Conservation (phyloP, 768 basidiomycete species). For the Tricholoma matsutake region DNA sequence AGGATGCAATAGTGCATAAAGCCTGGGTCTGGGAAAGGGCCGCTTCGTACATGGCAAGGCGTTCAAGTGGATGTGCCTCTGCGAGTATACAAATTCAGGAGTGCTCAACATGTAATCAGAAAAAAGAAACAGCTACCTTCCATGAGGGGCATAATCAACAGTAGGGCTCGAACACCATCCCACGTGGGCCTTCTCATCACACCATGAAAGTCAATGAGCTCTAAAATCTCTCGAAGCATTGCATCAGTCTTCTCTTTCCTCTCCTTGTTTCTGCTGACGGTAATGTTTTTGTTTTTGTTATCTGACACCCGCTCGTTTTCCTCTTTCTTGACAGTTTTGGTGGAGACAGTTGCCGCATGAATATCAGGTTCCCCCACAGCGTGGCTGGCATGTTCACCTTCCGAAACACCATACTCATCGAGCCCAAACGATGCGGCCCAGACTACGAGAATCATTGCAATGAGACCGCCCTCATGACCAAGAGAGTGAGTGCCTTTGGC, state of each 20-base stretch:
- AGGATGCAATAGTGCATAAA: constrained; percentile 57
- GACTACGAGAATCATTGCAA: constrained; percentile 76
- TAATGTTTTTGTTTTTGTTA: constrained; percentile 23
- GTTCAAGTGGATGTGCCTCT: constrained; percentile 48
- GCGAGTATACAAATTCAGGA: constrained; percentile 8
- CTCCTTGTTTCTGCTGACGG: constrained; percentile 32
- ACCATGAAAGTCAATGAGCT: constrained; percentile 76
- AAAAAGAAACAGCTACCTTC: constrained; percentile 50
- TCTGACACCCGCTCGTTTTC: constrained; percentile 5
- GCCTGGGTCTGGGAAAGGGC: constrained; percentile 80
- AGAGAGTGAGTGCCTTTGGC: constrained; percentile 59
- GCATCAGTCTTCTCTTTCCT: constrained; percentile 56
- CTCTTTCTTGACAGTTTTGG: constrained; percentile 4
- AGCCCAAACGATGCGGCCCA: constrained; percentile 92
- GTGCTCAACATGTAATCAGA: constrained; percentile 5
- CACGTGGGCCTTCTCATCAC: constrained; percentile 78
- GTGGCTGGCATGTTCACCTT: constrained; percentile 22
- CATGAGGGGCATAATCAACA: constrained; percentile 79
- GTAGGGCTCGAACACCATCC: constrained; percentile 80
- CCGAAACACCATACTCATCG: constrained; percentile 69
- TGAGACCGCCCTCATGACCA: constrained; percentile 69
- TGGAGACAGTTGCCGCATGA: constrained; percentile 5
- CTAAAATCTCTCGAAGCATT: constrained; percentile 75
- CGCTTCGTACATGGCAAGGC: constrained; percentile 71
- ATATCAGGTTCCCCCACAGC: constrained; percentile 18